These are phyloP conservation scores for Dryas drummondii DNA, from an alignment of 306 rosid genomes.

Conservation along the genomic window DNA sequence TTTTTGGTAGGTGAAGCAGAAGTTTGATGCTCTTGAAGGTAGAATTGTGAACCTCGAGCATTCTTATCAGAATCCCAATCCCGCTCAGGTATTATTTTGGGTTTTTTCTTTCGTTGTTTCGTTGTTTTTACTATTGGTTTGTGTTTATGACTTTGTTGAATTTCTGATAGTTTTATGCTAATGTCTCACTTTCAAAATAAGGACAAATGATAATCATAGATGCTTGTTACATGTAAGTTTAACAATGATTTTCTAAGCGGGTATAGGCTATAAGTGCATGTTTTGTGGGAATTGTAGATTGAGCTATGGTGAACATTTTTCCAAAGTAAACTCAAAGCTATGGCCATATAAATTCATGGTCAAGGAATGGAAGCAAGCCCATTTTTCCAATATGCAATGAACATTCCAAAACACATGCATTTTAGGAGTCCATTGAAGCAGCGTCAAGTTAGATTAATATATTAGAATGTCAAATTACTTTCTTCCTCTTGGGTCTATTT, in stretches of 20 bases:
- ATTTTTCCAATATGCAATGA: not conserved
- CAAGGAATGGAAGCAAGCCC: not conserved
- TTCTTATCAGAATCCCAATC: conserved; percentile 26
- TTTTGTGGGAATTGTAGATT: not conserved
- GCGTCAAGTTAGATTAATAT: not conserved
- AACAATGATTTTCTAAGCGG: not conserved
- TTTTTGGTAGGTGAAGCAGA: conserved; percentile 30
- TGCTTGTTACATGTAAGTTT: not conserved
- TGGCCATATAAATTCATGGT: not conserved
- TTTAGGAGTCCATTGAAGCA: not conserved
- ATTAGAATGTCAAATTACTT: not conserved
- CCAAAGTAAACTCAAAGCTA: not conserved
- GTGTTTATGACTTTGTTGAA: not conserved
- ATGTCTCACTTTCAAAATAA: not conserved
- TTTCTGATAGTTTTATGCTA: not conserved
- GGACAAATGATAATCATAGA: not conserved
- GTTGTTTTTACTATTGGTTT: not conserved
- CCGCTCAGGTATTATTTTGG: conserved; percentile 26
- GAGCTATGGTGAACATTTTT: not conserved
- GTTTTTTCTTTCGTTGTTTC: not conserved
- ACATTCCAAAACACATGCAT: not conserved
- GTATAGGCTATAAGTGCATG: not conserved
- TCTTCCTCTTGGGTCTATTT: not conserved
- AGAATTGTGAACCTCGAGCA: conserved; percentile 39
- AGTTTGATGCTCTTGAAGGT: conserved; percentile 33